These are phyloP conservation scores for Kurtzmaniella natalensis DNA, from an alignment of 1,139 yeast genomes.

Conservation along the genomic window DNA sequence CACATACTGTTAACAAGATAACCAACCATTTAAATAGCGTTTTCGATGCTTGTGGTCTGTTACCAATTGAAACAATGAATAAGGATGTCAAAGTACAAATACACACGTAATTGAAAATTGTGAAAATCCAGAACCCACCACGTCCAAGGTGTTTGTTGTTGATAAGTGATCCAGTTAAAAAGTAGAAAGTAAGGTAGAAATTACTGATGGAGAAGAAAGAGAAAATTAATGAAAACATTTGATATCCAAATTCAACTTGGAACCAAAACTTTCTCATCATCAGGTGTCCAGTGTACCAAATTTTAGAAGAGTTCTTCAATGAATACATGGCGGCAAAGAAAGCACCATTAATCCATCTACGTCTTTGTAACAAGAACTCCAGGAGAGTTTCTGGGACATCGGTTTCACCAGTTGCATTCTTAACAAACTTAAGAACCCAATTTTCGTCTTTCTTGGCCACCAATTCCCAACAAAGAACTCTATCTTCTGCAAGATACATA, in stretches of 20 bases:
- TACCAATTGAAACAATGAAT: conserved; percentile 90
- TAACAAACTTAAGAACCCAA: conserved; percentile 92
- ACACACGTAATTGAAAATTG: conserved; percentile 78
- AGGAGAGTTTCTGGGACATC: conserved; percentile 93
- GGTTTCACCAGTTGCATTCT: conserved; percentile 92
- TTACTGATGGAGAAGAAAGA: conserved; percentile 89
- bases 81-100: conserved; percentile 78
- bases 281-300: conserved; percentile 88
- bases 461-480: conserved; percentile 95
- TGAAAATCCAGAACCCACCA: conserved; percentile 78
- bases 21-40: conserved; percentile 69
- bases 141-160: conserved; percentile 48
- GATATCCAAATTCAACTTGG: conserved; percentile 81
- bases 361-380: conserved; percentile 89
- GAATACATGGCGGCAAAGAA: conserved; percentile 93
- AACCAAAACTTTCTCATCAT: conserved; percentile 68
- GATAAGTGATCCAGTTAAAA: conserved; percentile 82
- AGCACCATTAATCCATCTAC: conserved; percentile 98
- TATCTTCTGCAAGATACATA: conserved; percentile 96
- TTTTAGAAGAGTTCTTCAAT: conserved; percentile 68
- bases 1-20: conserved; percentile 69
- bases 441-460: conserved; percentile 82
- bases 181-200: conserved; percentile 87
- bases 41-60: conserved; percentile 86
- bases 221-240: conserved; percentile 67